Evolutionary conservation across 192 early-diverging fungal genomes (phyloP).

Genomic region (Mortierella antarctica): DNA sequence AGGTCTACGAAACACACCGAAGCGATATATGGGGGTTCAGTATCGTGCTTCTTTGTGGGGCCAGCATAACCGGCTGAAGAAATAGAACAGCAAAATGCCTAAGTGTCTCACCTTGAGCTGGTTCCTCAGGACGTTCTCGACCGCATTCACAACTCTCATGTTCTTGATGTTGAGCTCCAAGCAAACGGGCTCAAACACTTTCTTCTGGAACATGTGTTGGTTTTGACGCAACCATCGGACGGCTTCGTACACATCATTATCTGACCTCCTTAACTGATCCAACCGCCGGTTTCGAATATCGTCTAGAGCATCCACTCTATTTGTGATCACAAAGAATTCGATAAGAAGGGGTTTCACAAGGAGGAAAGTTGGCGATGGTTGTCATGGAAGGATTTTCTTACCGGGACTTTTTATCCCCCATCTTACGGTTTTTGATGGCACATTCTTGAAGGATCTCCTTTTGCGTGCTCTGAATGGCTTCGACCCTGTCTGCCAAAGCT

Average conservation of each 20-base stretch:
- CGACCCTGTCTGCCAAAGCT: slow-evolving; percentile 31
- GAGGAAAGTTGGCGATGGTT: too few species aligned
- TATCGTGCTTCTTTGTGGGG: neutral
- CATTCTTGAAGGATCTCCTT: slow-evolving; percentile 42
- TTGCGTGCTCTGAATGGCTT: slow-evolving; percentile 48
- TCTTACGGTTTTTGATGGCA: neutral
- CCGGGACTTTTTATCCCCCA: slow-evolving; percentile 41
- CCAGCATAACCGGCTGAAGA: slow-evolving; percentile 1
- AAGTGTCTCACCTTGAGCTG: slow-evolving; percentile 61
- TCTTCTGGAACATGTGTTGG: slow-evolving; percentile 67
- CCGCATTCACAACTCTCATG: slow-evolving; percentile 64
- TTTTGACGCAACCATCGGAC: slow-evolving; percentile 78
- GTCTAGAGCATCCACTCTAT: slow-evolving; percentile 69
- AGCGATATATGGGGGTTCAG: neutral
- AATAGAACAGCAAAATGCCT: neutral
- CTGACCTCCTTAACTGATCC: slow-evolving; percentile 56
- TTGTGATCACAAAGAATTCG: slow-evolving; percentile 5
- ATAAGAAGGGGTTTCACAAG: neutral
- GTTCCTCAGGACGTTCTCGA: slow-evolving; percentile 68
- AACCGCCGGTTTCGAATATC: slow-evolving; percentile 67
- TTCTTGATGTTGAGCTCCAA: slow-evolving; percentile 80
- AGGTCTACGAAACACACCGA: slow-evolving; percentile 61
- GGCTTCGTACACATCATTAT: slow-evolving; percentile 69
- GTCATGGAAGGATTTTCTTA: slow-evolving; percentile 11
- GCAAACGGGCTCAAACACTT: slow-evolving; percentile 78